Conservation (phyloP, 1,284 basidiomycete species). For the Schizophyllum commune region DNA sequence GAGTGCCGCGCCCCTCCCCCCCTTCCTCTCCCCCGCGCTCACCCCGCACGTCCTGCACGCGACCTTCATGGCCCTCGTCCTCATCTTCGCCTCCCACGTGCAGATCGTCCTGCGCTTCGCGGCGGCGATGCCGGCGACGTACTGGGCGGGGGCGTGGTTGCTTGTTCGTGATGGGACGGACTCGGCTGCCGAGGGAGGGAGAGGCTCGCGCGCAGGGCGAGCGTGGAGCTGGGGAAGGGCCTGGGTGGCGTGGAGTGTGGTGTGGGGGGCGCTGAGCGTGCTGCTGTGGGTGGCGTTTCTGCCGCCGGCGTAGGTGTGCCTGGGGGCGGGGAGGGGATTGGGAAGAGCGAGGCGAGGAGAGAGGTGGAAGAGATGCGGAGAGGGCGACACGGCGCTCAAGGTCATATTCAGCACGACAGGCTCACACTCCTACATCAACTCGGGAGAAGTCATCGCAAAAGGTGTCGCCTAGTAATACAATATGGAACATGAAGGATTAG, state of each 20-base stretch:
- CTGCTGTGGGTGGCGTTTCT: constrained; percentile 83
- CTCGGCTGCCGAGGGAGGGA: no score
- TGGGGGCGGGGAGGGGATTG: no score
- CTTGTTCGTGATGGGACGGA: no score
- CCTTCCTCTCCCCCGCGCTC: constrained; percentile 29
- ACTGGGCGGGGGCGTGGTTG: constrained; percentile 77
- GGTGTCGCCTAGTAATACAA: neutral
- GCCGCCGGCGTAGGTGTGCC: constrained; percentile 67
- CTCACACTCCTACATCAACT: no score
- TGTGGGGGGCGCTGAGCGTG: constrained; percentile 71
- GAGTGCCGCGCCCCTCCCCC: constrained; percentile 7
- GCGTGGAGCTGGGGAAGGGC: no score
- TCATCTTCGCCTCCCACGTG: constrained; percentile 80
- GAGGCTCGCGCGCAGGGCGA: no score
- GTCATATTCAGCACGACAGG: no score
- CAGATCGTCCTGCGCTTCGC: constrained; percentile 86
- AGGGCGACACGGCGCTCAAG: no score
- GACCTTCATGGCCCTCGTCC: constrained; percentile 45
- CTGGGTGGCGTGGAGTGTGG: no score
- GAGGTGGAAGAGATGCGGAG: no score
- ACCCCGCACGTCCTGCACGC: constrained; percentile 70
- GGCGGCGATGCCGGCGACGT: constrained; percentile 72
- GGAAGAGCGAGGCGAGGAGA: no score
- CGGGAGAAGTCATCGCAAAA: neutral
- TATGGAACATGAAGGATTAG: neutral